Percentiles rank a stretch among this genome's conserved stretches.
Conservation (phyloP, 495 filamentous ascomycete species). For the Tetracladium marchalianum region DNA sequence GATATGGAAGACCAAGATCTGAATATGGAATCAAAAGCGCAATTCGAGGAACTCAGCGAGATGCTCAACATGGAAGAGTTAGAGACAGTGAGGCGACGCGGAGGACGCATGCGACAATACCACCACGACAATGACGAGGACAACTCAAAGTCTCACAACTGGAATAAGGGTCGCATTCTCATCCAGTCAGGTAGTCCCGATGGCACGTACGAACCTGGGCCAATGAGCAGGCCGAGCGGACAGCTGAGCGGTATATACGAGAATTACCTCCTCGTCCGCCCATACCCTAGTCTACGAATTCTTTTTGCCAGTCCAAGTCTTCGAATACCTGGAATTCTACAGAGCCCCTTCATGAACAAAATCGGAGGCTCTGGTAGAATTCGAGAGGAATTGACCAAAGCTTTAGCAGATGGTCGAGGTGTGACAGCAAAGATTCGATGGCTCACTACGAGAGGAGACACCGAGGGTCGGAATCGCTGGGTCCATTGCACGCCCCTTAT, state of each 20-base stretch:
- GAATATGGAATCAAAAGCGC: conserved; percentile 19
- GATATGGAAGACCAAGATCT: conserved; percentile 13
- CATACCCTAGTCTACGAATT: conserved; percentile 48
- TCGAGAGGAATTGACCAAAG: conserved; percentile 40
- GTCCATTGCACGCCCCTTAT: conserved; percentile 54
- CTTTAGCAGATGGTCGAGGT: conserved; percentile 43
- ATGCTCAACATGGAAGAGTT: conserved; percentile 54
- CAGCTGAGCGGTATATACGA: conserved; percentile 35
- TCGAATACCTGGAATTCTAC: conserved; percentile 53
- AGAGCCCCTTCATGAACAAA: conserved; percentile 49
- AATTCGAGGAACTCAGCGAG: conserved; percentile 43
- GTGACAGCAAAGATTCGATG: conserved; percentile 55
- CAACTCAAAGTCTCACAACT: conserved; percentile 19
- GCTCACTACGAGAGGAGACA: conserved; percentile 31
- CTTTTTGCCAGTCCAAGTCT: conserved; percentile 58
- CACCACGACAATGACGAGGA: conserved; percentile 31
- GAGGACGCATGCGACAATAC: conserved; percentile 45
- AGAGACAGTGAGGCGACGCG: conserved; percentile 42
- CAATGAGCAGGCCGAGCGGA: conserved; percentile 12
- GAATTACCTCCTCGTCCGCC: conserved; percentile 53
- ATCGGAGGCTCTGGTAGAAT: conserved; percentile 45
- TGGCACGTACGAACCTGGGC: neutral
- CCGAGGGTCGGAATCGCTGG: conserved; percentile 43
- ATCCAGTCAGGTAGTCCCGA: conserved; percentile 23
- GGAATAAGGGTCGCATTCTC: conserved; percentile 28